Evolutionary conservation across 257 asterid genomes (phyloP), one percentile per base, ranked within the genome.

Genomic region (Nyctanthes arbortristis): DNA sequence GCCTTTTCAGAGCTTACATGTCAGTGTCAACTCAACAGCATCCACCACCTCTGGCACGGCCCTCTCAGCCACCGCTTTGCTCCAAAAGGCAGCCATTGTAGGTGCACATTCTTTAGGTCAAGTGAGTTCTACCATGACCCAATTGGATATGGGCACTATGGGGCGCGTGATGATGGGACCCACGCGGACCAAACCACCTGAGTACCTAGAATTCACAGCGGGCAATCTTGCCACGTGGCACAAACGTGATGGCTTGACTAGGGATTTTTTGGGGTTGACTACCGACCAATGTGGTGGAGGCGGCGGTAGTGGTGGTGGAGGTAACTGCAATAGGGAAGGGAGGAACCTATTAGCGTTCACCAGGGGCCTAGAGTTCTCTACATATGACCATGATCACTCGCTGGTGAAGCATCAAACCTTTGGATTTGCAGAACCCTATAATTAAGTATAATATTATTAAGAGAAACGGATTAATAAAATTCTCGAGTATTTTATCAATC

Each of bases 261-360:
- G 96, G 68, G 96, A 92, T 58, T 92, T 92, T 61, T 86, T 92
- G 10, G 97, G 97, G 29, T 74, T 92, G 70, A 78, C 87, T 0
- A 85, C 82, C 18, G 88, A 81, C 45, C 88, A 83, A 28, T 61
- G 81, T n/a, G 65, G 81, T 28, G 45, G 75, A 20, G 69, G 77
- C 1, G 65, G 73, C 1, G 67, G 66, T 3, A 72, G 34, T 0
- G 65, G 35, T 32, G 35, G 35, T 1, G n/a, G n/a, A n/a, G n/a
- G 64, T 4, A 63, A 30, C 28, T 72, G 74, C 12, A 39, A 36
- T 20, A 58, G 68, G 37, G 35, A 65, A n/a, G 61, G 62, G 71
- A 74, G 81, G 39, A 81, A 80, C 56, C 43, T 76, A 55, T 72
- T 80, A 47, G 69, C 93, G 5, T 82, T 75, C 78, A 70, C 79